Conservation (phyloP, 1,284 basidiomycete species). For the Rhodotorula sp. region DNA sequence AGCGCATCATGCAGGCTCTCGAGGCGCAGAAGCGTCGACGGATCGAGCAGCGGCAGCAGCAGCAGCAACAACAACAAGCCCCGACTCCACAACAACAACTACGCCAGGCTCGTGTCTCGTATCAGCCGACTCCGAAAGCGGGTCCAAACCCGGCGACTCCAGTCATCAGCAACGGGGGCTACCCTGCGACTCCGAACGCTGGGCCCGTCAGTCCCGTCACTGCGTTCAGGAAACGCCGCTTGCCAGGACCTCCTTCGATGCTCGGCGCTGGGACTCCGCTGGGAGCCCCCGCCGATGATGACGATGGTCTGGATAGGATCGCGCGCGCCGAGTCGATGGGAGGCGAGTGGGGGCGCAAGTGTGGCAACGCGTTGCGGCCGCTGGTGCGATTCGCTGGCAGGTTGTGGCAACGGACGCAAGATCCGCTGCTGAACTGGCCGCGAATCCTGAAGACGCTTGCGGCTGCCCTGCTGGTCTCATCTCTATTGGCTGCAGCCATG, state of each 20-base stretch:
- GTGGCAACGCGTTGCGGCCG: constrained; percentile 17
- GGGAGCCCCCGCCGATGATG: not conserved
- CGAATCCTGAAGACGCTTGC: constrained; percentile 53
- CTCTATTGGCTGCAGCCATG: constrained; percentile 4
- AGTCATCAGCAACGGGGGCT: constrained; percentile 18
- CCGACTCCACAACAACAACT: constrained; percentile 4
- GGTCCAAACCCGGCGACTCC: constrained; percentile 9
- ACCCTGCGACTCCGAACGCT: constrained; percentile 18
- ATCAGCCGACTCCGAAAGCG: not conserved
- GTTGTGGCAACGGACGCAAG: constrained; percentile 13
- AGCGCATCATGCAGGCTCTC: constrained; percentile 47
- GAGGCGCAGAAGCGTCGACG: constrained; percentile 8
- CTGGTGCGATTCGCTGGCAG: not conserved
- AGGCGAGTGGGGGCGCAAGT: constrained; percentile 11
- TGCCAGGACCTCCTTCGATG: constrained; percentile 23
- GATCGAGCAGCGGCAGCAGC: constrained; percentile 22
- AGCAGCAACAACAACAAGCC: constrained; percentile 10
- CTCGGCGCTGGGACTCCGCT: constrained; percentile 15
- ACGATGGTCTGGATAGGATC: not conserved
- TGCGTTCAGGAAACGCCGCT: constrained; percentile 7
- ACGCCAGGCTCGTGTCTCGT: too few relatives aligned
- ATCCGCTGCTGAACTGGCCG: constrained; percentile 40
- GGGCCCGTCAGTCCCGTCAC: constrained; percentile 16
- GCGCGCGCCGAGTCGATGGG: not conserved
- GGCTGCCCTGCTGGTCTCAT: constrained; percentile 50